Evolutionary conservation across 257 asterid species (phyloP).

Genomic region (Scutellaria minor): DNA sequence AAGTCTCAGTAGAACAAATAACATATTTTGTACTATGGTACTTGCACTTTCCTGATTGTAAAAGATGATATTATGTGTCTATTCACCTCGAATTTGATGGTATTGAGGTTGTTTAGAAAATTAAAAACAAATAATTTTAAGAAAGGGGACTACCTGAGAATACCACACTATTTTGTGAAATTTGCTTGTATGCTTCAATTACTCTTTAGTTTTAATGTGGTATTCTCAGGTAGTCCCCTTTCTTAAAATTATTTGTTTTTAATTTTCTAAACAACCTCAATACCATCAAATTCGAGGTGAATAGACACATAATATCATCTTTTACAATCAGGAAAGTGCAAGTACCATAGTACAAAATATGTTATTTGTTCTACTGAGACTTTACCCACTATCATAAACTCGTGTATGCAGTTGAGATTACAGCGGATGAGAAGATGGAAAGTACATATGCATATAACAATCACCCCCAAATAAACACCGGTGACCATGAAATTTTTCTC

Average conservation of each 20-base stretch:
- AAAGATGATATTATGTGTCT: background rate
- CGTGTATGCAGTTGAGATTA: background rate
- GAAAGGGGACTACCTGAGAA: background rate
- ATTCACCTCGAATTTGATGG: background rate
- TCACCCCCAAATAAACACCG: too few species aligned
- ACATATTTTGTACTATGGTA: background rate
- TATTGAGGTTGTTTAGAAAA: background rate
- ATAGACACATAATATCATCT: background rate
- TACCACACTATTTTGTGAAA: background rate
- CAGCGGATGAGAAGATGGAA: background rate
- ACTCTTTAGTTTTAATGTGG: background rate
- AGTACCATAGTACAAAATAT: background rate
- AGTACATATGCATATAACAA: background rate
- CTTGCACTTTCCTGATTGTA: background rate
- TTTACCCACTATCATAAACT: background rate
- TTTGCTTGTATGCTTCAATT: slow-evolving; percentile 1
- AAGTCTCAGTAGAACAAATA: background rate
- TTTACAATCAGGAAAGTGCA: background rate
- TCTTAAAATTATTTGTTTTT: background rate
- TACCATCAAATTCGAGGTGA: background rate
- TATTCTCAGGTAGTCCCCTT: background rate
- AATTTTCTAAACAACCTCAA: background rate
- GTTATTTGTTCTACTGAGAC: background rate
- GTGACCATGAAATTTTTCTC: too few species aligned
- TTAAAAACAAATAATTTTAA: background rate